Percentiles rank a stretch among this genome's conserved stretches.
phyloP scores from a whole-genome alignment of 306 rosid genomes.

The Potentilla sterilis region DNA sequence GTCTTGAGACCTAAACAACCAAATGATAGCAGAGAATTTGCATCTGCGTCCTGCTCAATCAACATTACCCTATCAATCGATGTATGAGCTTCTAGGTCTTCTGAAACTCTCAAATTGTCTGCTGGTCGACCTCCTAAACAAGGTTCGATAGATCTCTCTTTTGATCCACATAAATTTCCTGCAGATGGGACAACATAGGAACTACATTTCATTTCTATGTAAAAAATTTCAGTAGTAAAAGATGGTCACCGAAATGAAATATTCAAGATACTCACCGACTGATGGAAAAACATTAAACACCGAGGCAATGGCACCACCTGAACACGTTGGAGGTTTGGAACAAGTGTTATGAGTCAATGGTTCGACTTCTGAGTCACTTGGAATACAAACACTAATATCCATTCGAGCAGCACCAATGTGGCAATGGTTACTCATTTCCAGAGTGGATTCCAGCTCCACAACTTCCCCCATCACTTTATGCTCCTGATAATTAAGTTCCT shows the following conservation, averaged over 20 bases:
- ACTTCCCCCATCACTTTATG: background rate
- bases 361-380: background rate
- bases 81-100: background rate
- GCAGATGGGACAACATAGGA: background rate
- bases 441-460: background rate
- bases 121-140: background rate
- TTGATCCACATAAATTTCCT: background rate
- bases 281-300: background rate
- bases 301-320: constrained; percentile 2
- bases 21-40: background rate
- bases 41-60: background rate
- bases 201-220: background rate
- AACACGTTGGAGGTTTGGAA: constrained; percentile 10
- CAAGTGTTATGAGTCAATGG: background rate
- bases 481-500: background rate
- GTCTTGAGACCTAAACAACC: background rate
- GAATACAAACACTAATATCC: background rate
- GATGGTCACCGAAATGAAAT: background rate
- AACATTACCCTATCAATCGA: background rate
- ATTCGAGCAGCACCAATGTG: background rate
- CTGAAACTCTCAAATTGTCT: background rate
- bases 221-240: background rate
- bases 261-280: background rate
- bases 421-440: background rate
- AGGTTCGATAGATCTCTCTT: background rate